phyloP scores from a whole-genome alignment of 768 basidiomycete genomes.

The Trametes gibbosa region DNA sequence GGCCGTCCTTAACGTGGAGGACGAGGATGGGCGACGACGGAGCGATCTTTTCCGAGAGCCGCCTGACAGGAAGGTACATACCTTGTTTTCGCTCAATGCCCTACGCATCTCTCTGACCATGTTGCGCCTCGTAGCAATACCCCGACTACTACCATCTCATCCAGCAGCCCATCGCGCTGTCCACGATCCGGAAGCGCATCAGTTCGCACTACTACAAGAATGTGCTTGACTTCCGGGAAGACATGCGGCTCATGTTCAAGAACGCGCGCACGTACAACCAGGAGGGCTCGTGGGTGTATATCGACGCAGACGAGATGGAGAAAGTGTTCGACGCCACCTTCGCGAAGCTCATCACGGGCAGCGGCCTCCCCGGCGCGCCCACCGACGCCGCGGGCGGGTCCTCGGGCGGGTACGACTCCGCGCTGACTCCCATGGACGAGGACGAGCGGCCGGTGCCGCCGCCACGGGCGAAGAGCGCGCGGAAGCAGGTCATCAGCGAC shows the following conservation, averaged over 20 bases:
- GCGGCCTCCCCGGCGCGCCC: slow-evolving; percentile 75
- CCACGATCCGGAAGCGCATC: slow-evolving; percentile 77
- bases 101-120: slow-evolving; percentile 19
- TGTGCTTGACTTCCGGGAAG: slow-evolving; percentile 66
- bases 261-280: slow-evolving; percentile 94
- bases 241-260: slow-evolving; percentile 89
- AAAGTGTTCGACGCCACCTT: slow-evolving; percentile 78
- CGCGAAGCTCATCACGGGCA: slow-evolving; percentile 59
- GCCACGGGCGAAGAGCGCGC: slow-evolving; percentile 54
- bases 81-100: slow-evolving; percentile 20
- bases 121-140: slow-evolving; percentile 55
- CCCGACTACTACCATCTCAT: slow-evolving; percentile 94
- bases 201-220: slow-evolving; percentile 68
- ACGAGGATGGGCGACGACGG: slow-evolving; percentile 71
- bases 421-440: slow-evolving; percentile 79
- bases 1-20: slow-evolving; percentile 70
- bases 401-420: slow-evolving; percentile 55
- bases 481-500: slow-evolving; percentile 76
- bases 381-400: slow-evolving; percentile 3
- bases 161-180: slow-evolving; percentile 81
- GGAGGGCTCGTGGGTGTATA: slow-evolving; percentile 93
- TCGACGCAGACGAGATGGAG: slow-evolving; percentile 93
- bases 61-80: slow-evolving; percentile 70
- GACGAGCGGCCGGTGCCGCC: slow-evolving; percentile 60
- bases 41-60: slow-evolving; percentile 86